Base-by-base conservation (phyloP, 129 eudicot genomes). In the Pittosporum tobira region DNA sequence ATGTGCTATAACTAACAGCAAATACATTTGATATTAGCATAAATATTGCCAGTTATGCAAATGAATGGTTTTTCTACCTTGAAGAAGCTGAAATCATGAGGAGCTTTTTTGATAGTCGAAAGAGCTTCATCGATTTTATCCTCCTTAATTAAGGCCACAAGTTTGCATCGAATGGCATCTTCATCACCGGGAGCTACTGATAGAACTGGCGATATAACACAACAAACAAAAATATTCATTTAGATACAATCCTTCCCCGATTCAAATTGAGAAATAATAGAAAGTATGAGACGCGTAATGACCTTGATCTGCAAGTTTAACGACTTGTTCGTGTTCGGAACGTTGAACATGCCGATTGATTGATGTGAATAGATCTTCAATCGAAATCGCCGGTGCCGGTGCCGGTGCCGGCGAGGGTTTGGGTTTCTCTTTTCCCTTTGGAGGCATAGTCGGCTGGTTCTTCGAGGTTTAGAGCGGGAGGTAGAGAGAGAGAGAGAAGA, bases 251-350 rank as follows among this genome's bases (percentile, higher is more conserved):
- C 5, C 12, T 6, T 30, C 19, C 13, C 27, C 43, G 14, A 18
- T 4, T 20, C 20, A 30, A 16, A 44, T 1, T 3, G 8, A 59
- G 1, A 6, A 43, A 16, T n/a, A 1, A 50, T 2, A 24, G 10
- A 9, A 14, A 0, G 4, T 44, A 51, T 4, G 24, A 51, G 13
- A 20, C 13, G 24, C 11, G 29, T 23, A 51, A 3, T 20, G 43
- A 91, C 96, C 88, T 84, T 91, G 94, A 81, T 91, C 85, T 56
- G 99, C 73, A 62, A 91, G 69, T 63, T 83, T 91, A 34, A 81
- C 75, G 56, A 81, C 94, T 25, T 74, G 88, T 13, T 74, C 71
- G 30, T 54, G 83, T 42, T 83, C 77, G 8, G 81, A 78, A 14
- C 77, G 71, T 20, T 87, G 67, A 49, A 91, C 77, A 67, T 80